phyloP scores from a whole-genome alignment of 768 basidiomycete genomes.

The Antrodiella citrinella region DNA sequence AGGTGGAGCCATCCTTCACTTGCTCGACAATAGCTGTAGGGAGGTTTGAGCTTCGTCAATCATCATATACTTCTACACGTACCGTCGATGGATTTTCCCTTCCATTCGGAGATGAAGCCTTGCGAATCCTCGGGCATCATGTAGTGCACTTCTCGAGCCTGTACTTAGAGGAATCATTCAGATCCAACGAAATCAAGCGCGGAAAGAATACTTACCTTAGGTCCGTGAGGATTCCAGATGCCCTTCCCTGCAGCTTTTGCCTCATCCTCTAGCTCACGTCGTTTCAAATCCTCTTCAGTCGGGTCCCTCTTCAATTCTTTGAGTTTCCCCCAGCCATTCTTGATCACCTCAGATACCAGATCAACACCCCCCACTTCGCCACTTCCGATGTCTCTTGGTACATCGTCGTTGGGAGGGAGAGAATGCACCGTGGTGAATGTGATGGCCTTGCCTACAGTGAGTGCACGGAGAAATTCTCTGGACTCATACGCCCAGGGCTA shows the following conservation, averaged over 20 bases:
- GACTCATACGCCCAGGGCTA: slow-evolving; percentile 90
- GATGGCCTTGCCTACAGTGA: slow-evolving; percentile 87
- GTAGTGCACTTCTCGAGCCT: slow-evolving; percentile 72
- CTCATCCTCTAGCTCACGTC: slow-evolving; percentile 67
- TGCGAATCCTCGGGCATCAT: slow-evolving; percentile 88
- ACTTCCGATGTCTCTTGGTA: slow-evolving; percentile 70
- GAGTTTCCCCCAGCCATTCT: slow-evolving; percentile 87
- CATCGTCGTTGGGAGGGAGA: slow-evolving; percentile 67
- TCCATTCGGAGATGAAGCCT: slow-evolving; percentile 85
- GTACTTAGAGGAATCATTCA: too few relatives aligned
- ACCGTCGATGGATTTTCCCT: slow-evolving; percentile 88
- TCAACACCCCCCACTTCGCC: slow-evolving; percentile 70
- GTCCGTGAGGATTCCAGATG: slow-evolving; percentile 79
- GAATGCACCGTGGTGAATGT: slow-evolving; percentile 78
- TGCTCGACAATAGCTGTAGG: slow-evolving; percentile 83
- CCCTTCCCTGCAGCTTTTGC: slow-evolving; percentile 73
- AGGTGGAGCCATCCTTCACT: slow-evolving; percentile 86
- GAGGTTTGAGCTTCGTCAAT: slow-evolving; percentile 6
- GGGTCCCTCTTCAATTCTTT: slow-evolving; percentile 83
- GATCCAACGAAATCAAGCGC: too few relatives aligned
- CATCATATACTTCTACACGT: slow-evolving; percentile 10
- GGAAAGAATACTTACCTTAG: slow-evolving; percentile 56
- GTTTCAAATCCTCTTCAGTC: slow-evolving; percentile 67
- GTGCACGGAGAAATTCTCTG: slow-evolving; percentile 81
- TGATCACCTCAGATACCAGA: slow-evolving; percentile 67